These are phyloP conservation scores for Xylaria intraflava DNA, from an alignment of 495 filamentous ascomycete genomes.

Conservation along the genomic window DNA sequence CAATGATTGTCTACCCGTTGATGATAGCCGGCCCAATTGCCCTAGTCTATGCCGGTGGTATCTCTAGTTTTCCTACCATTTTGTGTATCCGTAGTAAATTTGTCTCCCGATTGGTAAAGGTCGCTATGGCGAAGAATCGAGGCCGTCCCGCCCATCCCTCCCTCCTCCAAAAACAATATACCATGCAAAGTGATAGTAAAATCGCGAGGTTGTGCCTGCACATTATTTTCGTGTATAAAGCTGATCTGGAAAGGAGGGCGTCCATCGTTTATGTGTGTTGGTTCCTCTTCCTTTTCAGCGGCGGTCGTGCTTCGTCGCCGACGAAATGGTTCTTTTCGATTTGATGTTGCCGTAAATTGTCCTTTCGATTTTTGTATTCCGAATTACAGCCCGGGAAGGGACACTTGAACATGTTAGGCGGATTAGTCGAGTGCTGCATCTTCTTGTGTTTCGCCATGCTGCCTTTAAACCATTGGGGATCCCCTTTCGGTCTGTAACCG, in stretches of 20 bases:
- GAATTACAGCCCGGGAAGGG: slow-evolving; percentile 41
- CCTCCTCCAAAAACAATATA: background rate
- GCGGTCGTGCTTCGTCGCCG: slow-evolving; percentile 30
- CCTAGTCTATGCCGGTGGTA: background rate
- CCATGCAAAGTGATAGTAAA: background rate
- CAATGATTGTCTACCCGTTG: background rate
- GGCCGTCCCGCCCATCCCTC: no score
- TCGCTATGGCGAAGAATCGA: background rate
- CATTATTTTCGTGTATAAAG: background rate
- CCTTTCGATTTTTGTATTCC: slow-evolving; percentile 44
- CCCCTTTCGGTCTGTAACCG: slow-evolving; percentile 44
- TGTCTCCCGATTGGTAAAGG: background rate
- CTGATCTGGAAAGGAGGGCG: background rate
- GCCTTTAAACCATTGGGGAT: slow-evolving; percentile 48
- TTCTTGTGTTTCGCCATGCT: slow-evolving; percentile 49
- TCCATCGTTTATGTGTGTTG: background rate
- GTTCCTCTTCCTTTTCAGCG: slow-evolving; percentile 41
- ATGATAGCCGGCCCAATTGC: background rate
- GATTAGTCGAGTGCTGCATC: slow-evolving; percentile 38
- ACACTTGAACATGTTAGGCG: slow-evolving; percentile 42
- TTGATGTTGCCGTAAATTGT: slow-evolving; percentile 45
- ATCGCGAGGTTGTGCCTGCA: slow-evolving; percentile 2
- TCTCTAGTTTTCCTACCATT: background rate
- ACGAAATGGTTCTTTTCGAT: slow-evolving; percentile 45
- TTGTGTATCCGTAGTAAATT: slow-evolving; percentile 6